Evolutionary conservation across 768 basidiomycete genomes (phyloP), one percentile per base, ranked within the genome.

Genomic region (Collybia nuda): DNA sequence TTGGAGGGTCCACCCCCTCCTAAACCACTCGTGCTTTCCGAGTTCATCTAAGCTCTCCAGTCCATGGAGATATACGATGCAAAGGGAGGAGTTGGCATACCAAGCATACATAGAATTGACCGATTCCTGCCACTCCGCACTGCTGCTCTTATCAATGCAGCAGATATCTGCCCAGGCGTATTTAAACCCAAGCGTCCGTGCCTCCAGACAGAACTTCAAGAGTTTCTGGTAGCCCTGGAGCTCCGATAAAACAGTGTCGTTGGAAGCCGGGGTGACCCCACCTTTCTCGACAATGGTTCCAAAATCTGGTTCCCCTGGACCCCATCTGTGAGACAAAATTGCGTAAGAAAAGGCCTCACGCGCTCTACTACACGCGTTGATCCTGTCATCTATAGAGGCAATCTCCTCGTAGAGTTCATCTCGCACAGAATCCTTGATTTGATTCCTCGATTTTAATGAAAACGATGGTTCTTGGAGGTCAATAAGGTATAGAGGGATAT

Each of bases 71-170:
- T 45, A 36, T 7, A 45, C 44, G 19, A 45, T 45, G 44, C 44
- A 45, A 21, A 45, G 19, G 17, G 32, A 36, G 11, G 44, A 29
- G 12, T 36, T 18, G 9, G 29, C 36, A 36, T 45, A 45, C 44
- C 44, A 45, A 8, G 32, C 32, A 36, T 35, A 45, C 44, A 45
- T 45, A 6, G 44, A 35, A 18, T 45, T 45, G n/a, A 45, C 14
- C 14, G 44, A 45, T 18, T 45, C 44, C 18, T 45, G 44, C 19
- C 36, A 19, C 36, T 45, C 44, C 6, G 44, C 32, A 18, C 44
- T 45, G 18, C 44, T 45, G 12, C 29, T 32, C 19, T 21, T 35
- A 15, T 45, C 44, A 7, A 45, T 45, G 17, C 44, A 45, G 32
- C 44, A 45, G 29, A 29, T 45, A 22, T 45, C 44, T 2, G 44